Percentiles rank a stretch among this genome's conserved stretches.
Conservation (phyloP, 2,329 filamentous ascomycete species). For the Geosmithia flava region DNA sequence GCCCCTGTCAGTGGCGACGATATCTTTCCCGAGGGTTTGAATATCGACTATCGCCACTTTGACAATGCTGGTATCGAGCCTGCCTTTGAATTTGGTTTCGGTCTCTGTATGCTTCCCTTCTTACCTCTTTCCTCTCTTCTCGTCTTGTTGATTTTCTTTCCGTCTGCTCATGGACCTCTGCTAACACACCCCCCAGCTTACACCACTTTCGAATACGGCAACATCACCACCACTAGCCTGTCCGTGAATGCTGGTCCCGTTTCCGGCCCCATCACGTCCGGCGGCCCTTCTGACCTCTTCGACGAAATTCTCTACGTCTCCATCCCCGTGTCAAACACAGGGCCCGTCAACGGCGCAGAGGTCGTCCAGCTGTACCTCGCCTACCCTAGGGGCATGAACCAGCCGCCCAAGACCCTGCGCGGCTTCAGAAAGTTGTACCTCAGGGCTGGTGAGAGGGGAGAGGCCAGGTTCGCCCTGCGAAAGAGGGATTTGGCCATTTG, state of each 20-base stretch:
- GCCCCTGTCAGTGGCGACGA: slow-evolving; percentile 25
- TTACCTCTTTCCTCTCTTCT: too few species aligned
- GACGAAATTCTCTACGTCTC: slow-evolving; percentile 35
- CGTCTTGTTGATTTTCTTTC: too few species aligned
- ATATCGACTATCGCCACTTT: slow-evolving; percentile 67
- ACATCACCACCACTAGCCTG: slow-evolving; percentile 22
- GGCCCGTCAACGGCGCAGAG: slow-evolving; percentile 33
- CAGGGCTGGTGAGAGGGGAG: slow-evolving; percentile 39
- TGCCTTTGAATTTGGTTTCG: slow-evolving; percentile 65
- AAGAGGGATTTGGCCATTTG: slow-evolving; percentile 55
- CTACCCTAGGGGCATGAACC: slow-evolving; percentile 25
- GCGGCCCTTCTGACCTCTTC: slow-evolving; percentile 32
- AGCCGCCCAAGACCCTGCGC: slow-evolving; percentile 44
- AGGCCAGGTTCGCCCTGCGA: slow-evolving; percentile 35
- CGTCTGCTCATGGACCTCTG: too few species aligned
- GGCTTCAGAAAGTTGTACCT: slow-evolving; percentile 49
- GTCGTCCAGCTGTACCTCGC: slow-evolving; percentile 41
- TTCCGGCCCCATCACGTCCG: slow-evolving; percentile 23
- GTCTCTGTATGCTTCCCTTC: slow-evolving; percentile 37
- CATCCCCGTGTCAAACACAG: slow-evolving; percentile 53
- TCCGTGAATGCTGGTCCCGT: slow-evolving; percentile 24
- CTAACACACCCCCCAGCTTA: too few species aligned
- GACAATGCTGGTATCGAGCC: slow-evolving; percentile 50
- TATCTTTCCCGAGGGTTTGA: slow-evolving; percentile 59
- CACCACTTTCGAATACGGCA: slow-evolving; percentile 51